Evolutionary conservation across 1,139 yeast species (phyloP), one percentile per base, ranked within the genome.

Genomic region (Protomyces gravidus): DNA sequence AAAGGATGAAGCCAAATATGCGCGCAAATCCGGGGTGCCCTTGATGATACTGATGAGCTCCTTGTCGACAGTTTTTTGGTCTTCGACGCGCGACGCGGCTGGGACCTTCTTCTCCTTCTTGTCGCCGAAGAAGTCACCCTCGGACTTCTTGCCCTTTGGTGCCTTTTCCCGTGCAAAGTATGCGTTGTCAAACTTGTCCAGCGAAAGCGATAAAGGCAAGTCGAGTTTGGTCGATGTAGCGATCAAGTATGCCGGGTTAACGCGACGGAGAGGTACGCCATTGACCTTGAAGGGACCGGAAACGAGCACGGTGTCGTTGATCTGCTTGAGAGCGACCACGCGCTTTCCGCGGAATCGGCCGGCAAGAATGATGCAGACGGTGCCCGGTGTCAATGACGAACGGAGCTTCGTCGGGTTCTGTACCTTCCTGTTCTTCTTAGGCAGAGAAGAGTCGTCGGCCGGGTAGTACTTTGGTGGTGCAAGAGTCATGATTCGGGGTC

Each of bases 341-440:
- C 99, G 92, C 89, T 92, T 94, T 78, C 99, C 99, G 82, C 98
- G 88, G 96, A 89, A 92, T 81, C 97, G 90, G 78, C 99, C 98
- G 75, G 98, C 97, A 78, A 94, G 85, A 78, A 92, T 83, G 79
- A 92, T 92, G 78, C 92, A 84, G 72, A 92, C 97, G 75, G 98
- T 87, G 78, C 98, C 98, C 79, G 97, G 97, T 71, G 88, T 95
- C 75, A 92, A 83, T 68, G 97, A 87, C 74, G 95, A 84, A 80
- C 97, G 92, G 79, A 92, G 84, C 81, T 88, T 87, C 80, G 89
- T 95, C 76, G 97, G 95, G 78, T 89, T 89, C 72, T 82, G 82
- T 73, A 92, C 78, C 87, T 90, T 89, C 67, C 76, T 72, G 65
- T 70, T 65, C 69, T 83, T 82, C 80, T 83, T 87, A 72, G 89